These are phyloP conservation scores for Plasmodium falciparum DNA, from an alignment of 169 alveolate genomes.

Conservation along the genomic window DNA sequence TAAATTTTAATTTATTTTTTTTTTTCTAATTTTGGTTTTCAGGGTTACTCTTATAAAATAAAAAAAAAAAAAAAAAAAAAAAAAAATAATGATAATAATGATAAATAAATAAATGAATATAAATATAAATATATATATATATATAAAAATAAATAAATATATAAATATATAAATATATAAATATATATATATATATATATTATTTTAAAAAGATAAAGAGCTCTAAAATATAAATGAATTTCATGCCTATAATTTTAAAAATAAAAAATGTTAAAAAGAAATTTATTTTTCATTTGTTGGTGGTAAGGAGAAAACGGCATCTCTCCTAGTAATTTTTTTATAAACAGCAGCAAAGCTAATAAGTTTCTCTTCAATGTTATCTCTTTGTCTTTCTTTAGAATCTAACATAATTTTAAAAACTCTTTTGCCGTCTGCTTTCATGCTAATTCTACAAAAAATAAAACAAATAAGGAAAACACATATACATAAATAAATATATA, in stretches of 20 bases:
- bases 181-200: neutral
- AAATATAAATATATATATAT: conserved; percentile 27
- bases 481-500: conserved; percentile 11
- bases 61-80: conserved; percentile 29
- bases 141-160: conserved; percentile 8
- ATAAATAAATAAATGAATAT: neutral
- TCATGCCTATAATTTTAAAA: neutral
- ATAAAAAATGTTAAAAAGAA: no score
- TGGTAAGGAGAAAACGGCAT: conserved; percentile 91
- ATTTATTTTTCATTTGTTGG: conserved; percentile 75
- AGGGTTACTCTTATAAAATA: neutral
- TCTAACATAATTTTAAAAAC: conserved; percentile 94
- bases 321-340: conserved; percentile 95
- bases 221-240: neutral
- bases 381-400: conserved; percentile 96
- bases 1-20: no score
- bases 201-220: neutral
- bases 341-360: conserved; percentile 96
- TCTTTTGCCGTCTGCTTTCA: conserved; percentile 95
- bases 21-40: conserved; percentile 17
- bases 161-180: neutral
- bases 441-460: conserved; percentile 88
- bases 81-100: no score
- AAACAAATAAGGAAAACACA: neutral
- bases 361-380: conserved; percentile 94